Base-by-base conservation (phyloP, 768 basidiomycete genomes). In the Hygrocybe punicea region DNA sequence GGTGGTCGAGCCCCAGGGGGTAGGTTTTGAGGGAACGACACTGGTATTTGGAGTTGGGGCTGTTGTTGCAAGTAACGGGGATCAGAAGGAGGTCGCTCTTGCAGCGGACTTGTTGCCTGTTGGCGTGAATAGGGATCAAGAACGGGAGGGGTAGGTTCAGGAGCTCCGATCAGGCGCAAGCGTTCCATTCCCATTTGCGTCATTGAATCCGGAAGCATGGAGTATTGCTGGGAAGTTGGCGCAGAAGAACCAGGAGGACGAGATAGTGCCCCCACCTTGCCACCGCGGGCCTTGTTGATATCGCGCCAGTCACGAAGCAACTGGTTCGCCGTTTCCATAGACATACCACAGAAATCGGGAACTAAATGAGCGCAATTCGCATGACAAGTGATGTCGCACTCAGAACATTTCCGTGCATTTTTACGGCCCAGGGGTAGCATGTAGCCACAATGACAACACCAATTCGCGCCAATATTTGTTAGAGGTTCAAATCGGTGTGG, bases 361-460 rank as follows among this genome's bases (percentile, higher is more conserved):
- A 99, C 97, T 56, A 98, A 84, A 71, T 99, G 97, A 1, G 94
- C 91, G 74, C 97, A 99, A 61, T 93, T 91, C 17, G 93, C 93
- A 73, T 99, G 97, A 65, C 94, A 98, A 46, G 96, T 98, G 63
- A 98, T 86, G 66, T 89, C 85, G 74, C 97, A 99, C 71, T 98
- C 96, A 0, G 91, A 86, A 71, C 97, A 99, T 72, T 89, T 90
- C 55, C 93, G 86, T 19, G 96, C 89, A 70, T 98, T 96, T 79
- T 98, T 98, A 62, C 95, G 86, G 51, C 96, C 96, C 48, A 98
- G 83, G 55, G 97, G 95, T 23, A 97, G 82, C 83, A 99, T 95
- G 67, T 95, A 97, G 60, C 97, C 97, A 70, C 97, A 99, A 71
- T 99, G 97, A 70, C 97, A 99, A 73, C 97, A 99, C 97, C 97